A percentile compares a stretch with the other conserved stretches of the same genome.
Conservation (phyloP, 2,329 filamentous ascomycete species). For the Whalleya microplaca region DNA sequence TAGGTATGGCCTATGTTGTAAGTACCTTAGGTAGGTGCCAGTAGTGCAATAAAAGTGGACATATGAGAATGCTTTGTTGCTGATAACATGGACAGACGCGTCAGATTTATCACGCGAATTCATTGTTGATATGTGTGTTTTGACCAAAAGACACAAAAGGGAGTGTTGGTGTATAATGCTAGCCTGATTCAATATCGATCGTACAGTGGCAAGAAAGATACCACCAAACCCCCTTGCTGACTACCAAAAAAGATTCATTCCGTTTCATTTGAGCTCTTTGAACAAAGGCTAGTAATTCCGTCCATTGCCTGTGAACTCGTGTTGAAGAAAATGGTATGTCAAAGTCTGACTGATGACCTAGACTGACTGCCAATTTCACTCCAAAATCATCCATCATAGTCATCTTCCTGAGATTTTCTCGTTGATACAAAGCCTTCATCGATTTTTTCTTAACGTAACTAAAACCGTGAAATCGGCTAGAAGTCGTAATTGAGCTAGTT, state of each 20-base stretch:
- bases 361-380: not conserved
- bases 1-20: too few relatives aligned
- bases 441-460: not conserved
- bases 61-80: too few relatives aligned
- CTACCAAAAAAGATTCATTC: constrained; percentile 3
- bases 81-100: too few relatives aligned
- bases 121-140: too few relatives aligned
- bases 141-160: too few relatives aligned
- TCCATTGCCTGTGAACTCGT: constrained; percentile 1
- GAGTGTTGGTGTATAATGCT: too few relatives aligned
- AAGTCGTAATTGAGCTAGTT: not conserved
- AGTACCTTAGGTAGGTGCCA: too few relatives aligned
- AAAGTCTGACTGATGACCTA: not conserved
- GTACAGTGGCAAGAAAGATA: constrained; percentile 7
- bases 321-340: not conserved
- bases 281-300: not conserved
- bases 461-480: not conserved
- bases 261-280: constrained; percentile 1
- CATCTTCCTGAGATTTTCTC: not conserved
- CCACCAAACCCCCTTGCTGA: not conserved
- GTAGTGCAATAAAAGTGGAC: too few relatives aligned
- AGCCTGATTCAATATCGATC: not conserved
- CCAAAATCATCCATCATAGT: not conserved
- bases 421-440: not conserved
- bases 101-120: too few relatives aligned